phyloP scores from a whole-genome alignment of 345 rosid genomes.

The Lumnitzera littorea region DNA sequence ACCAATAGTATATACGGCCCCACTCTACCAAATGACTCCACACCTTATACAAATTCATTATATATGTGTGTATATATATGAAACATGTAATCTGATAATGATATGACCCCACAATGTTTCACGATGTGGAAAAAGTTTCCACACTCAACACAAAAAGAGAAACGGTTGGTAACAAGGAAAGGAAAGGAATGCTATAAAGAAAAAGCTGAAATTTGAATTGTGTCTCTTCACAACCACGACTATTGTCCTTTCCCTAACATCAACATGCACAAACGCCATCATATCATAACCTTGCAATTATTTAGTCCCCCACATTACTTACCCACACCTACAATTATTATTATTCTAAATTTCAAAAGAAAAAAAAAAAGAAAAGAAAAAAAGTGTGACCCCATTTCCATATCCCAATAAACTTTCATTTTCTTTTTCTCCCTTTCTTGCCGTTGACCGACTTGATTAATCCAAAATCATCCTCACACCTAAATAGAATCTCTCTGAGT shows the following conservation, averaged over 20 bases:
- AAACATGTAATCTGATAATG: constrained; percentile 6
- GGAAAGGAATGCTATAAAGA: constrained; percentile 23
- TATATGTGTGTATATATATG: neutral
- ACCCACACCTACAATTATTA: neutral
- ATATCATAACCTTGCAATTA: constrained; percentile 13
- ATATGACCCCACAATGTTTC: constrained; percentile 30
- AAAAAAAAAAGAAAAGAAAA: neutral
- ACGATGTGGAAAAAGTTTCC: constrained; percentile 28
- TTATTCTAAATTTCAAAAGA: neutral
- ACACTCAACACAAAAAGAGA: constrained; percentile 17
- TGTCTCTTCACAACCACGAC: constrained; percentile 11
- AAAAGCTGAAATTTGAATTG: constrained; percentile 57
- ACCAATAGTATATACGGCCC: too few species aligned
- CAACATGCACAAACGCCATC: constrained; percentile 5
- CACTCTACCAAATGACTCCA: too few species aligned
- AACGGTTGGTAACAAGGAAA: constrained; percentile 35
- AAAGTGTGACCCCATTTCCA: constrained; percentile 17
- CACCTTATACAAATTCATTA: too few species aligned
- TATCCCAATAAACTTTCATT: constrained; percentile 35
- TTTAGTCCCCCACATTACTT: constrained; percentile 16
- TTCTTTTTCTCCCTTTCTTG: constrained; percentile 13
- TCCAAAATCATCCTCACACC: constrained; percentile 21
- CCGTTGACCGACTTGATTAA: constrained; percentile 56
- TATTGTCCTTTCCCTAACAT: neutral
- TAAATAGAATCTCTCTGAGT: constrained; percentile 2